Percentiles rank a stretch among this genome's conserved stretches.
These are phyloP conservation scores for Auxenochlorella protothecoides DNA, from an alignment of 139 green algal species.

Conservation along the genomic window DNA sequence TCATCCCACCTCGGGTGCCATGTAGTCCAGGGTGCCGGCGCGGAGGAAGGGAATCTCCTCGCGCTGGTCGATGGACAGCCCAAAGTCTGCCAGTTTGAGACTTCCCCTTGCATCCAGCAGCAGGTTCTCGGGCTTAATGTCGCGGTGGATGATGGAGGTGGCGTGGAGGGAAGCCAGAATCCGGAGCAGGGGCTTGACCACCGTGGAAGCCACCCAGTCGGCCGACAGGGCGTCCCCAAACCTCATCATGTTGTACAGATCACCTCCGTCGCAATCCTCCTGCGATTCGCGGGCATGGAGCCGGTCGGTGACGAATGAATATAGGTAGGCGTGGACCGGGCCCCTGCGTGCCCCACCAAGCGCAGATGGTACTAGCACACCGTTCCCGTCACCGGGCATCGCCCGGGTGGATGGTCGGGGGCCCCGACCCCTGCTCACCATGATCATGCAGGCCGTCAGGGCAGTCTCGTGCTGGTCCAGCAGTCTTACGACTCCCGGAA, in stretches of 20 bases:
- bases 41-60: constrained; percentile 67
- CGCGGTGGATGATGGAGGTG: constrained; percentile 52
- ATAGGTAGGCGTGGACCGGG: no score
- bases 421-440: no score
- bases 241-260: neutral
- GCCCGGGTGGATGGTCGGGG: no score
- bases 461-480: no score
- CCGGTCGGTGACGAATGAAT: no score
- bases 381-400: no score
- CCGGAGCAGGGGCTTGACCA: constrained; percentile 64
- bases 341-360: no score
- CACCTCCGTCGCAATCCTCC: neutral
- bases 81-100: constrained; percentile 67
- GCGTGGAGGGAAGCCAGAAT: constrained; percentile 61
- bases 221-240: neutral
- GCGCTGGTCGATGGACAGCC: constrained; percentile 54
- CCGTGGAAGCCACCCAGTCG: neutral
- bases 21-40: constrained; percentile 67
- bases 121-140: constrained; percentile 80
- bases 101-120: constrained; percentile 41
- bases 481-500: no score
- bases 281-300: neutral
- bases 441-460: no score
- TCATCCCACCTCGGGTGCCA: constrained; percentile 46
- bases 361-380: no score